Percentiles rank a stretch among this genome's conserved stretches.
Evolutionary conservation across 805 yeast species (phyloP).

Genomic region (Ogataea parapolymorpha): DNA sequence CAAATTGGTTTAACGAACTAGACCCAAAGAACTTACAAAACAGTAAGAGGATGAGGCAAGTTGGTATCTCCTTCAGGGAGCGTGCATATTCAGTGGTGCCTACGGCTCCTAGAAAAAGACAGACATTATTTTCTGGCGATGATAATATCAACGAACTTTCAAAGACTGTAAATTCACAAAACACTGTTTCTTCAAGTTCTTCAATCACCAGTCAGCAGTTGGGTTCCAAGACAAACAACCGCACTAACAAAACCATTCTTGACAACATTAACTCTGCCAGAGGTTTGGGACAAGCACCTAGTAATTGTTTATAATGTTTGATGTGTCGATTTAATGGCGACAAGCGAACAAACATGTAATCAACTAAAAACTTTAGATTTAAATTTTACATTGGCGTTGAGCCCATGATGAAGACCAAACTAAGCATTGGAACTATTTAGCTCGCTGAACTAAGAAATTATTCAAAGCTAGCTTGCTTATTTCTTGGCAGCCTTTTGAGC

Average conservation of each 20-base stretch:
- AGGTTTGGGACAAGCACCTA: conserved; percentile 7
- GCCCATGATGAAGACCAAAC: conserved; percentile 6
- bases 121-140: neutral
- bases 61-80: conserved; percentile 66
- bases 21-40: conserved; percentile 42
- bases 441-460: neutral
- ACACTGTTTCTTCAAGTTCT: conserved; percentile 4
- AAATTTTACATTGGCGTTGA: too few relatives aligned
- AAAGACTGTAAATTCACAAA: too few relatives aligned
- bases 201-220: neutral
- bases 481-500: conserved; percentile 81
- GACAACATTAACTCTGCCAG: conserved; percentile 23
- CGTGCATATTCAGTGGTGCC: conserved; percentile 73
- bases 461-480: conserved; percentile 42
- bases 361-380: too few relatives aligned
- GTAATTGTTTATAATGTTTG: too few relatives aligned
- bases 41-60: conserved; percentile 60
- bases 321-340: too few relatives aligned
- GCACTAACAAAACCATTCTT: conserved; percentile 16
- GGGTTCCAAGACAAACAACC: neutral
- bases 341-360: too few relatives aligned
- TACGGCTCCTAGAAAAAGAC: conserved; percentile 53
- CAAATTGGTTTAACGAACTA: conserved; percentile 75
- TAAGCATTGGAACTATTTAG: conserved; percentile 6
- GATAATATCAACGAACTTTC: too few relatives aligned